Percentiles rank a stretch among this genome's conserved stretches.
Evolutionary conservation across 768 basidiomycete species (phyloP).

Genomic region (Tulasnella sp.): DNA sequence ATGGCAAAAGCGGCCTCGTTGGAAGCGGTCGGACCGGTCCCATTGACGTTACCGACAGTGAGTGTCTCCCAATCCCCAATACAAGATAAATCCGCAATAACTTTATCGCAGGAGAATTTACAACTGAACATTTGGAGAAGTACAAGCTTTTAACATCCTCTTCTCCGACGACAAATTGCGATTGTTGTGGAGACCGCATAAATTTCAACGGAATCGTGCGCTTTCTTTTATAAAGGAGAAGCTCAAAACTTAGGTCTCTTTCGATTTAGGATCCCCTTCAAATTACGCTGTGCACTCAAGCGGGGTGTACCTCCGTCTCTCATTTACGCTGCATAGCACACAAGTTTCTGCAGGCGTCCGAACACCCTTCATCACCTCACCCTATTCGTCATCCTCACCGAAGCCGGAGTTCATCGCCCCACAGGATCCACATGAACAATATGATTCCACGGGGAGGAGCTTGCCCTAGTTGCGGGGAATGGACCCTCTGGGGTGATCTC

Average conservation of each 20-base stretch:
- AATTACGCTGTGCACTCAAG: conserved; percentile 52
- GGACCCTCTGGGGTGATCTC: conserved; percentile 67
- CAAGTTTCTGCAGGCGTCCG: conserved; percentile 42
- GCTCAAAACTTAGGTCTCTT: neutral
- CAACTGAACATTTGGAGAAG: conserved; percentile 31
- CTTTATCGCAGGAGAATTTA: conserved; percentile 37
- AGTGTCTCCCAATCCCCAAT: conserved; percentile 25
- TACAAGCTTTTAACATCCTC: neutral
- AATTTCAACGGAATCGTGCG: neutral
- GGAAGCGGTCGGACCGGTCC: conserved; percentile 57
- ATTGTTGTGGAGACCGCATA: neutral
- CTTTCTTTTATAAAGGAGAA: neutral
- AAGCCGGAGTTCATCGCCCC: conserved; percentile 17
- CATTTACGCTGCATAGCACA: conserved; percentile 58
- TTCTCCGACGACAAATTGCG: neutral
- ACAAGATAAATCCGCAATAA: conserved; percentile 4
- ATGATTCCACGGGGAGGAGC: conserved; percentile 62
- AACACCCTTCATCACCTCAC: neutral
- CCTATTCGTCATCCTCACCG: neutral
- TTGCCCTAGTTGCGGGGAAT: conserved; percentile 52
- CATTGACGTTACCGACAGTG: conserved; percentile 59
- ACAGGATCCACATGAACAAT: neutral
- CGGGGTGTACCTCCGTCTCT: conserved; percentile 50
- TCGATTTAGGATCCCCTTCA: conserved; percentile 49
- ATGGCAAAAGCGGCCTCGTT: conserved; percentile 54